Base-by-base conservation (phyloP, 768 basidiomycete species). In the Suillus weaverae region DNA sequence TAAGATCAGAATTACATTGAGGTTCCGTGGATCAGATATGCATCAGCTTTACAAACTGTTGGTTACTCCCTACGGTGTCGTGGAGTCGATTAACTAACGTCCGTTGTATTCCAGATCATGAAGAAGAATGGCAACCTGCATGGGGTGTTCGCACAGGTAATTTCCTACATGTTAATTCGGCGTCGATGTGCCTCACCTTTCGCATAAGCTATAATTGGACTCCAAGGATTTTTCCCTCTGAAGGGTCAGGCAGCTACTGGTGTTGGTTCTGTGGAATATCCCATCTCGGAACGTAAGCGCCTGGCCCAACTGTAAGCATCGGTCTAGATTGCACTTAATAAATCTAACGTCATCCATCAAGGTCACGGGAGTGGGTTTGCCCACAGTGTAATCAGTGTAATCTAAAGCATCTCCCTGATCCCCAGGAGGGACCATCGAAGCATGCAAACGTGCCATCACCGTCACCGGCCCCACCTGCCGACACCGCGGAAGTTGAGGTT, bases 41-140 rank as follows among this genome's bases (percentile, higher is more conserved):
- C 75, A 94, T 95, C 71, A 95, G 92, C 74, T 95, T 95, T 76
- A 95, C 92, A 53, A 95, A 84, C 69, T 95, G 92, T 95, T 71
- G 62, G 89, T 81, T 39, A 48, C 7, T 11, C 18, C 18, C 7
- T 26, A 56, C 56, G 63, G 60, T 65, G 18, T 63, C n/a, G 63
- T 66, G 70, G 68, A 64, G 66, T 66, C 64, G 59, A 39, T 41
- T 65, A 71, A 67, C 75, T 78, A 77, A 74, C 64, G 69, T 76
- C 61, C 73, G 53, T 65, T 56, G 66, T 69, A 54, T 9, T 22
- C 48, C 70, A 94, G 91, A 97, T 81, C 95, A 98, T 69, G 94
- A 95, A 77, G 97, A 98, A 70, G 83, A 93, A 38, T 99, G 97
- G 97, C 95, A 98, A 76, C 97, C 97, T 43, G 94, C 95, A 32